Evolutionary conservation across 345 rosid species (phyloP).

Genomic region (Corchorus capsularis): DNA sequence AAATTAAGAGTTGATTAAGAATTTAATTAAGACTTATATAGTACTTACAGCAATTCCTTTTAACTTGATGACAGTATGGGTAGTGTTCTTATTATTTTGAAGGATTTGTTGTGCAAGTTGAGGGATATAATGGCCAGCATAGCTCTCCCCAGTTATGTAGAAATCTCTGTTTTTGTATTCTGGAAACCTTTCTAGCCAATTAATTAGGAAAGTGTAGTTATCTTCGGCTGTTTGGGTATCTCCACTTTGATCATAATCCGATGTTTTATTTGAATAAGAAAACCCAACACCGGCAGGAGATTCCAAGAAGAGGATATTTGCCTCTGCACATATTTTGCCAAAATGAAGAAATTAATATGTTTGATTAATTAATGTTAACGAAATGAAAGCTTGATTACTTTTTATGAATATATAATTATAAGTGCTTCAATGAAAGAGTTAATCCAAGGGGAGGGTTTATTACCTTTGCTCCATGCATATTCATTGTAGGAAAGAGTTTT

Average conservation of each 20-base stretch:
- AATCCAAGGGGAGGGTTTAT: neutral
- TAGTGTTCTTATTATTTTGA: neutral
- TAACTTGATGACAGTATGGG: neutral
- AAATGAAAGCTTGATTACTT: neutral
- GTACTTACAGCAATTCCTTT: conserved; percentile 10
- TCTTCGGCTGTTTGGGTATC: conserved; percentile 39
- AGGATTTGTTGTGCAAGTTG: conserved; percentile 38
- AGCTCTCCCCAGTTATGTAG: conserved; percentile 47
- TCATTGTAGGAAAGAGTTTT: conserved; percentile 35
- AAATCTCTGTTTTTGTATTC: conserved; percentile 41
- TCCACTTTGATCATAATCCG: conserved; percentile 24
- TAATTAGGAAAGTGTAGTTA: conserved; percentile 42
- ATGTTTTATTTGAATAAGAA: conserved; percentile 35
- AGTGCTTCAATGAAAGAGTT: neutral
- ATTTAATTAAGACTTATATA: neutral
- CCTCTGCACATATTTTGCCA: conserved; percentile 28
- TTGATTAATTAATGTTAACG: neutral
- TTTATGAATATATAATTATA: neutral
- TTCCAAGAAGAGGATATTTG: conserved; percentile 51
- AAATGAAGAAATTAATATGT: neutral
- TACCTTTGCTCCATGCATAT: conserved; percentile 50
- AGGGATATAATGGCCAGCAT: conserved; percentile 55
- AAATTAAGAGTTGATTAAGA: neutral
- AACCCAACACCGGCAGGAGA: conserved; percentile 52
- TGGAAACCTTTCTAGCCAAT: conserved; percentile 50